A percentile compares a stretch with the other conserved stretches of the same genome.
Evolutionary conservation across 371 early-diverging fungal genomes (phyloP).

Genomic region (Batrachochytrium dendrobatidis): DNA sequence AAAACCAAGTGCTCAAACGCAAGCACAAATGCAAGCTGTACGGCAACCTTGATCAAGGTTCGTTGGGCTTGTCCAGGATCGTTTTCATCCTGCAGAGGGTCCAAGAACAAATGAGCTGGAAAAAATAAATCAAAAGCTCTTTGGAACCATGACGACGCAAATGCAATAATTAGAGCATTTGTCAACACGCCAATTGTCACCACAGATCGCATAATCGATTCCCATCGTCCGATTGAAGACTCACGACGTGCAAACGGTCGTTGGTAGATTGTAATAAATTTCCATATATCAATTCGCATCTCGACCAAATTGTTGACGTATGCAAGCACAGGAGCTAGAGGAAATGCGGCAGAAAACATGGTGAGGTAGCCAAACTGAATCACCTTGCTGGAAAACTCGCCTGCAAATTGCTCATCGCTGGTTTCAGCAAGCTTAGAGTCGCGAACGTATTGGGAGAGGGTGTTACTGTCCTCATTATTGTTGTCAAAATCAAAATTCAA

Average conservation of each 20-base stretch:
- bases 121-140: background rate
- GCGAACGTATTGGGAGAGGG: conserved; percentile 5
- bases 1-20: background rate
- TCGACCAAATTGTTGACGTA: conserved; percentile 48
- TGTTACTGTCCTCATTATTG: background rate
- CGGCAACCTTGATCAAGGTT: background rate
- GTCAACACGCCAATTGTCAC: conserved; percentile 40
- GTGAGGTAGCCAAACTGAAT: conserved; percentile 58
- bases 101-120: too few relatives aligned
- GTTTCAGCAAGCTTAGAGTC: conserved; percentile 1
- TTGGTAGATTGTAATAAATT: background rate
- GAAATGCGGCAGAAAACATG: conserved; percentile 55
- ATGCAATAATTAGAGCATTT: conserved; percentile 52
- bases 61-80: too few relatives aligned
- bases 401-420: background rate
- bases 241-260: conserved; percentile 1
- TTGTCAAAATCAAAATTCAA: background rate
- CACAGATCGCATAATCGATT: conserved; percentile 32
- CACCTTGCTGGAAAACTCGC: conserved; percentile 10
- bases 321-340: conserved; percentile 57
- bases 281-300: conserved; percentile 43
- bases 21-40: background rate
- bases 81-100: too few relatives aligned
- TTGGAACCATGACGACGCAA: conserved; percentile 28
- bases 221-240: conserved; percentile 41